phyloP scores from a whole-genome alignment of 495 filamentous ascomycete species.

The Geopyxis carbonaria region DNA sequence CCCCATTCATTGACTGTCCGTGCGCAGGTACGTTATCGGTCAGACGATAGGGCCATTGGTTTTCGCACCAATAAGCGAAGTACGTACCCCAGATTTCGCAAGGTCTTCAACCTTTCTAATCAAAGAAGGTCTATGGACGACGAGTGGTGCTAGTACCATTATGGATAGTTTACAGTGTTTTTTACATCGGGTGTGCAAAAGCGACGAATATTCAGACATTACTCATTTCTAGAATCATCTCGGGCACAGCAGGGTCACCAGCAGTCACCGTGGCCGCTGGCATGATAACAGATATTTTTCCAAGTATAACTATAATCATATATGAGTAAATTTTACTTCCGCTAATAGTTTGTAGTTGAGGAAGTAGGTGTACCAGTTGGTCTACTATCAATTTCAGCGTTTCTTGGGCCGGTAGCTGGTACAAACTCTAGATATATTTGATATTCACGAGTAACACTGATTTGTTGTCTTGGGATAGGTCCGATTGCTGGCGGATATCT shows the following conservation, averaged over 20 bases:
- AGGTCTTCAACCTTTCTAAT: too few relatives aligned
- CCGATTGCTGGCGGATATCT: slow-evolving; percentile 82
- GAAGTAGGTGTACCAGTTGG: slow-evolving; percentile 66
- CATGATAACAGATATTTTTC: slow-evolving; percentile 66
- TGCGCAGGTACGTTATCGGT: too few relatives aligned
- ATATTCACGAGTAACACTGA: too few relatives aligned
- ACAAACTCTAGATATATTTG: too few relatives aligned
- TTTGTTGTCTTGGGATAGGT: too few relatives aligned
- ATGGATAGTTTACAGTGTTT: slow-evolving; percentile 64
- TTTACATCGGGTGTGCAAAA: slow-evolving; percentile 50
- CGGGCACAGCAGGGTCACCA: slow-evolving; percentile 31
- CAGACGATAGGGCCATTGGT: slow-evolving; percentile 48
- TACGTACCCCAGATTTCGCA: too few relatives aligned
- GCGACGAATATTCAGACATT: slow-evolving; percentile 68
- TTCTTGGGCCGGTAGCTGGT: slow-evolving; percentile 53
- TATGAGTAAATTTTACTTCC: too few relatives aligned
- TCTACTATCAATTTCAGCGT: slow-evolving; percentile 42
- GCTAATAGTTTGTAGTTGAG: too few relatives aligned
- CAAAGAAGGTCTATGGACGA: slow-evolving; percentile 63
- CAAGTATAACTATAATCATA: too few relatives aligned
- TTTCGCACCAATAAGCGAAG: slow-evolving; percentile 62
- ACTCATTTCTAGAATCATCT: slow-evolving; percentile 68
- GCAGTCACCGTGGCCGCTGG: slow-evolving; percentile 67
- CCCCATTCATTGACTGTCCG: too few relatives aligned
- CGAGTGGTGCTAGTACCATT: slow-evolving; percentile 49